Base-by-base conservation (phyloP, 2,329 filamentous ascomycete genomes). In the Aureobasidium sp. region DNA sequence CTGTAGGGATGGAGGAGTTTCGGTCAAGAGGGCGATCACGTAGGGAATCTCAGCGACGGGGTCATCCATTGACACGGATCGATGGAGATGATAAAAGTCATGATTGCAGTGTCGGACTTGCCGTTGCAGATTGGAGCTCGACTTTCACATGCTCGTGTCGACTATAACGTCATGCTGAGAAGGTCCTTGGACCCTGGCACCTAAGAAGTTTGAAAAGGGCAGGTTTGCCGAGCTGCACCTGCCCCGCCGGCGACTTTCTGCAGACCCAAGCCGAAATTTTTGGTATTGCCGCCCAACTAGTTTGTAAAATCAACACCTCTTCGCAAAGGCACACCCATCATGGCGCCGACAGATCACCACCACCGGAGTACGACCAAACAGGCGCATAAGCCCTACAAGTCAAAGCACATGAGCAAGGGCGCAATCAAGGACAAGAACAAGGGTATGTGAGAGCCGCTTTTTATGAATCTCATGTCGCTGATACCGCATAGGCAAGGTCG, bases 321-420 rank as follows among this genome's bases (percentile, higher is more conserved):
- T 62, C 31, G 16, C 20, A 51, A 5, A 42, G 31, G 9, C 8
- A 50, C 25, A 16, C 33, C 27, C 80, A 92, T 87, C 74, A 96
- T 96, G 93, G 90, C 87, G 29, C 29, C 48, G 20, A 31, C 20
- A 89, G 79, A 84, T 71, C 94, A 98, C 80, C 95, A 95, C 76
- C 96, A 99, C 80, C 89, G 95, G 78, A 93, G 93, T 75, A 98
- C 95, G 66, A 97, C 95, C 63, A 99, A 98, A 85, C 85, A 89
- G 74, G 82, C 87, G 71, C 90, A 97, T 82, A 99, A 99, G 85
- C 79, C 91, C 31, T 99, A 95, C 87, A 99, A 99, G 82, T 94
- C 93, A 66, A 91, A 91, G 77, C 95, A 97, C 83, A 89, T 95
- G 47, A 94, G 93, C 68, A 98, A 98, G 80, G 90, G 93, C 75